These are phyloP conservation scores for Comarum palustre DNA, from an alignment of 306 rosid genomes.

Conservation along the genomic window DNA sequence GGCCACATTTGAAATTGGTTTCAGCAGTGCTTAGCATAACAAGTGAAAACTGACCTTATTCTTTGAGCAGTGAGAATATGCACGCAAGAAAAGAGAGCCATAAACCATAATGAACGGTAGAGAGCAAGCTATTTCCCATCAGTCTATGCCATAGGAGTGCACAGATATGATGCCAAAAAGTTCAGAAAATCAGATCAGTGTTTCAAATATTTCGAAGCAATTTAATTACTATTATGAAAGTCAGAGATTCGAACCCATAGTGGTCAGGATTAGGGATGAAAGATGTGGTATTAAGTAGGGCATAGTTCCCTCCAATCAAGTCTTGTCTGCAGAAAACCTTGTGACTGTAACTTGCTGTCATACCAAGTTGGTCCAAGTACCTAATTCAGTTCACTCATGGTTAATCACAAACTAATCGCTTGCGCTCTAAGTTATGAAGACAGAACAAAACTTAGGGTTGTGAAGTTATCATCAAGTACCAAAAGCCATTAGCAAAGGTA, in stretches of 20 bases:
- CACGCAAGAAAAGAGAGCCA: conserved; percentile 40
- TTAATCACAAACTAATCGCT: background rate
- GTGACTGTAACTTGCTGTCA: conserved; percentile 52
- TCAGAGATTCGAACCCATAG: conserved; percentile 38
- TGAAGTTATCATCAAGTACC: conserved; percentile 26
- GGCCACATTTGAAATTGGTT: background rate
- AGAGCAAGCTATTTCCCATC: conserved; percentile 46
- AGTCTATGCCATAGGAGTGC: conserved; percentile 53
- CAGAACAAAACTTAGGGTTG: background rate
- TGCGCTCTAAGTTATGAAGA: background rate
- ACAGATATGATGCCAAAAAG: conserved; percentile 4
- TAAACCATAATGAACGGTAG: conserved; percentile 29
- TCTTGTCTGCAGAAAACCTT: conserved; percentile 61
- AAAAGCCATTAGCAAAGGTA: conserved; percentile 59
- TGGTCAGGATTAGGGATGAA: conserved; percentile 69
- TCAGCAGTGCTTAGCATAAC: background rate
- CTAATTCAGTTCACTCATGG: conserved; percentile 22
- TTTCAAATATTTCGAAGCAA: background rate
- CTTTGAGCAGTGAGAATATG: conserved; percentile 47
- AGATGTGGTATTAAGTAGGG: conserved; percentile 49
- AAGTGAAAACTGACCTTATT: conserved; percentile 13
- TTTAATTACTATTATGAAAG: background rate
- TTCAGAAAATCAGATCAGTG: background rate
- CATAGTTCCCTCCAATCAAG: conserved; percentile 69
- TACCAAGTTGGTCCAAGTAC: conserved; percentile 70